phyloP scores from a whole-genome alignment of 352 stramenopile species.

The Globisporangium heterothallicum region DNA sequence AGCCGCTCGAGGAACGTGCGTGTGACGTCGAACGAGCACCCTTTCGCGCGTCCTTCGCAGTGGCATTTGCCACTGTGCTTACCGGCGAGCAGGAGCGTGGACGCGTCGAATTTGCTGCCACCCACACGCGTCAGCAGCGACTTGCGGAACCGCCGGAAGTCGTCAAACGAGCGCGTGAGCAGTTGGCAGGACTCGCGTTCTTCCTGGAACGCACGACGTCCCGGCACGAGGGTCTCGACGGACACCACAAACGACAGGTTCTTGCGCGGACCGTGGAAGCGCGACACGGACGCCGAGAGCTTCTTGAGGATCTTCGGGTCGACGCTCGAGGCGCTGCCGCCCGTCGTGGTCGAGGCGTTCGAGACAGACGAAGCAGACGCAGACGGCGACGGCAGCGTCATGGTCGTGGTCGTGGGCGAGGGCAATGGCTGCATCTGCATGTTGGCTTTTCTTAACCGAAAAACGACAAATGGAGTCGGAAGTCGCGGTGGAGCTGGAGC shows the following conservation, averaged over 20 bases:
- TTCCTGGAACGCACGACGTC: slow-evolving; percentile 45
- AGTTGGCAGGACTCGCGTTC: slow-evolving; percentile 66
- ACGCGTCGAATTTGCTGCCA: slow-evolving; percentile 36
- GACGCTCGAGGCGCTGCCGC: slow-evolving; percentile 28
- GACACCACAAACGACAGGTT: slow-evolving; percentile 78
- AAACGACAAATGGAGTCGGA: too few relatives aligned
- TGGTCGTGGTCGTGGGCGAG: slow-evolving; percentile 1
- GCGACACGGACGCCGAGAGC: slow-evolving; percentile 65
- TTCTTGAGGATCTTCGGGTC: slow-evolving; percentile 82
- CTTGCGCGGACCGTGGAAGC: slow-evolving; percentile 59
- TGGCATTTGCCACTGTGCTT: slow-evolving; percentile 39
- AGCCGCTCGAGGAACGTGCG: slow-evolving; percentile 67
- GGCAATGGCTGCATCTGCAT: slow-evolving; percentile 6
- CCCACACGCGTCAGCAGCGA: slow-evolving; percentile 62
- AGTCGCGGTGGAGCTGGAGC: slow-evolving; percentile 1
- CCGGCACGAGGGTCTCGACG: slow-evolving; percentile 63
- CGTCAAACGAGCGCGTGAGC: slow-evolving; percentile 69
- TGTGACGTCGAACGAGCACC: slow-evolving; percentile 69
- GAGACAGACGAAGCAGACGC: slow-evolving; percentile 17
- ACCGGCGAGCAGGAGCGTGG: slow-evolving; percentile 19
- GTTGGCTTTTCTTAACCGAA: too few relatives aligned
- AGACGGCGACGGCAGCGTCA: slow-evolving; percentile 29
- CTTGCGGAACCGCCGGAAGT: slow-evolving; percentile 72
- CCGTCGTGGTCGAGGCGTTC: slow-evolving; percentile 36
- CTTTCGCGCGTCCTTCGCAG: slow-evolving; percentile 39